These are phyloP conservation scores for Bipolaris cookei DNA, from an alignment of 2,329 filamentous ascomycete genomes.

Conservation along the genomic window DNA sequence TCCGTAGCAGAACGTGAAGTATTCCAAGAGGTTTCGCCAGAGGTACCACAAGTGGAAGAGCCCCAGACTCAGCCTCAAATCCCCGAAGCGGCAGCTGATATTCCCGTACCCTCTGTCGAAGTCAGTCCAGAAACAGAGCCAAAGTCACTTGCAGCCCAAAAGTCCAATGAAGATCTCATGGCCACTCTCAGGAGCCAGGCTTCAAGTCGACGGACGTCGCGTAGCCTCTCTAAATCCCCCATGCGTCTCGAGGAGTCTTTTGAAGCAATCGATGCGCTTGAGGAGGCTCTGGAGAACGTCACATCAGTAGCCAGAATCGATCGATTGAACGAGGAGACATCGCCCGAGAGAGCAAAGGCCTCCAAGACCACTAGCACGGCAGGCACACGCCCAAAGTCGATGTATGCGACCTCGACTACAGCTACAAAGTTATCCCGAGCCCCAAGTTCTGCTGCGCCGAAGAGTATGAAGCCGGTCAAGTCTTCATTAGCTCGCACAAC, in stretches of 20 bases:
- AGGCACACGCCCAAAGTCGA: constrained; percentile 12
- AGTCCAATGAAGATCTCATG: constrained; percentile 32
- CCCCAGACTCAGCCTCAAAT: constrained; percentile 2
- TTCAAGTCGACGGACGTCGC: constrained; percentile 31
- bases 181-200: constrained; percentile 30
- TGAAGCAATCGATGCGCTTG: constrained; percentile 58
- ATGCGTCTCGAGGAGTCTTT: constrained; percentile 56
- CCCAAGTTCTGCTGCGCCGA: constrained; percentile 34
- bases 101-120: constrained; percentile 25
- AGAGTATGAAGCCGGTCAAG: constrained; percentile 38
- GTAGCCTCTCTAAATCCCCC: constrained; percentile 37
- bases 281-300: constrained; percentile 59
- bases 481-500: constrained; percentile 34
- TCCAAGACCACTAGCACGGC: constrained; percentile 13
- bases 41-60: constrained; percentile 7
- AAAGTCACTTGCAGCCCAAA: constrained; percentile 37
- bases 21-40: constrained; percentile 2
- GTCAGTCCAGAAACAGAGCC: constrained; percentile 35
- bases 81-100: constrained; percentile 11
- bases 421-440: constrained; percentile 35
- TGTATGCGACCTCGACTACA: constrained; percentile 14
- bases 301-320: constrained; percentile 48
- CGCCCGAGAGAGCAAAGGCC: constrained; percentile 29
- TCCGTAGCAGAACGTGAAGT: constrained; percentile 3
- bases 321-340: constrained; percentile 40